Evolutionary conservation across 2,329 filamentous ascomycete genomes (phyloP).

Genomic region (Venturia pyrina): DNA sequence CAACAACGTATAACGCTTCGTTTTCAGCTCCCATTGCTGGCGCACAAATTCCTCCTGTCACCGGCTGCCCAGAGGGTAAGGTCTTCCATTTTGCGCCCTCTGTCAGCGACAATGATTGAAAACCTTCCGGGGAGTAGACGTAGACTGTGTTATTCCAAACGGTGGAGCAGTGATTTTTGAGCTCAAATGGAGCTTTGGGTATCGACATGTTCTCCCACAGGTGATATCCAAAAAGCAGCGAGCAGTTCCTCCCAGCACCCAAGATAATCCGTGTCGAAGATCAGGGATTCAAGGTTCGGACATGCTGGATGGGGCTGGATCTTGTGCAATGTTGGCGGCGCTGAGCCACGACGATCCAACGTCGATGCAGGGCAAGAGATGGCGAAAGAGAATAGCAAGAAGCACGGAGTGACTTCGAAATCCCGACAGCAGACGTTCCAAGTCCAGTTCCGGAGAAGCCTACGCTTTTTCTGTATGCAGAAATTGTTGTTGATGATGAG

Average conservation of each 20-base stretch:
- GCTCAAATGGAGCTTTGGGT: slow-evolving; percentile 57
- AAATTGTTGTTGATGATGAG: neutral
- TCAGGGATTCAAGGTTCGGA: slow-evolving; percentile 5
- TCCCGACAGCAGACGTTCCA: neutral
- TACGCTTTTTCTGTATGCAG: neutral
- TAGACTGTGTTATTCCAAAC: slow-evolving; percentile 77
- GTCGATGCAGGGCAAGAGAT: neutral
- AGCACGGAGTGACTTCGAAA: neutral
- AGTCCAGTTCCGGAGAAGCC: neutral
- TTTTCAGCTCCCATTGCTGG: slow-evolving; percentile 52
- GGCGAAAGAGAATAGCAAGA: neutral
- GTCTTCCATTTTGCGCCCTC: slow-evolving; percentile 62
- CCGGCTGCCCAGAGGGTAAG: slow-evolving; percentile 55
- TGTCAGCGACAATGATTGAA: slow-evolving; percentile 62
- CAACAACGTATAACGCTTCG: slow-evolving; percentile 66
- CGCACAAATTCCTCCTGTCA: slow-evolving; percentile 70
- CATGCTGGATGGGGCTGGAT: slow-evolving; percentile 7
- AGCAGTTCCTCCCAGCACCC: neutral
- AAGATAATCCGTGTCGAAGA: neutral
- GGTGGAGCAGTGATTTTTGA: slow-evolving; percentile 72
- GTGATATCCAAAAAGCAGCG: neutral
- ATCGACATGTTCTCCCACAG: slow-evolving; percentile 49
- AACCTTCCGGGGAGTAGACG: slow-evolving; percentile 64
- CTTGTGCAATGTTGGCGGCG: slow-evolving; percentile 7
- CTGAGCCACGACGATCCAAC: slow-evolving; percentile 4